Evolutionary conservation across 495 filamentous ascomycete genomes (phyloP), one percentile per base, ranked within the genome.

Genomic region (Lichenothelia convexa): DNA sequence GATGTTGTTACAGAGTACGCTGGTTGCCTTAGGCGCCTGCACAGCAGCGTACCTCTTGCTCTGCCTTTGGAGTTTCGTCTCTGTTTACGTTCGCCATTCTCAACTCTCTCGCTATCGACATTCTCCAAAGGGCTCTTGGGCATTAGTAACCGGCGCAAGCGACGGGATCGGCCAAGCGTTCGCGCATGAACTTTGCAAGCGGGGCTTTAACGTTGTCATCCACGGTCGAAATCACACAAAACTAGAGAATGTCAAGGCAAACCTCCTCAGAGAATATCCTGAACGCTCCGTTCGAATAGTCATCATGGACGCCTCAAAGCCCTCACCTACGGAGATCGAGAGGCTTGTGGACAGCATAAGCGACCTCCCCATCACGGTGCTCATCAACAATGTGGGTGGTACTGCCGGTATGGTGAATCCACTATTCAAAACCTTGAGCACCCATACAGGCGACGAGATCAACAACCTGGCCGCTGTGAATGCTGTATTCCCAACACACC

Each of bases 81-180:
- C 6, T 5, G 5, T 23, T 21, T 43, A 32, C 16, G 11, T 16
- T 26, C 24, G 29, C n/a, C 40, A 34, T 18, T 38, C 35, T 9
- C 8, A 9, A 6, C 17, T 43, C 7, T 20, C 27, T 21, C 24
- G 21, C 24, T 43, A 43, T 18, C 11, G 8, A 3, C 34, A 38
- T 21, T 4, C 27, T 17, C 7, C 22, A 1, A 30, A 13, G 2
- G 21, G 7, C 12, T 36, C 45, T 3, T 76, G 69, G 70, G 73
- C 70, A 4, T 49, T 76, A 5, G 58, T 76, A 5, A 76, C 73
- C 0, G 73, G 73, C 11, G 59, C 67, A 7, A 68, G 56, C 26
- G 68, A 68, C 31, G 73, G 71, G 3, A 74, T 78, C 22, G 73
- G 73, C n/a, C 57, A 56, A 12, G 46, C 30, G 4, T 48, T 55